Percentiles rank a stretch among this genome's conserved stretches.
Evolutionary conservation across 371 early-diverging fungal genomes (phyloP).

Genomic region (Mortierella sp.): DNA sequence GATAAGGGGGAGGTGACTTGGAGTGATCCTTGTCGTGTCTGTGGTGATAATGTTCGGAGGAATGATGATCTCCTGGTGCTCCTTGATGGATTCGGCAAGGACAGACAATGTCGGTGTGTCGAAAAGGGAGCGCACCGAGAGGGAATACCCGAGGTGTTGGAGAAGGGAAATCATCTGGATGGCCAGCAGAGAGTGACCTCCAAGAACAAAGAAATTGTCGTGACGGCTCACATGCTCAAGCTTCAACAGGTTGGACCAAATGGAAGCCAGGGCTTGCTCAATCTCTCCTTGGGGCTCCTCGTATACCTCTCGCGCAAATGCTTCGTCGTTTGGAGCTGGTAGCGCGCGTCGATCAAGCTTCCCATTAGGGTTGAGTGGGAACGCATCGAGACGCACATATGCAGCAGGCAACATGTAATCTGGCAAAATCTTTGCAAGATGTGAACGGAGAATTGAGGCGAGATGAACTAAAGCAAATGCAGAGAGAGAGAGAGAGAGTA

Average conservation of each 20-base stretch:
- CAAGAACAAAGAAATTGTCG: slow-evolving; percentile 32
- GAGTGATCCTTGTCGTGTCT: not conserved
- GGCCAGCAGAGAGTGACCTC: slow-evolving; percentile 37
- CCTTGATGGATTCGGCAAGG: slow-evolving; percentile 3
- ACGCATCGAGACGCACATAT: too few relatives aligned
- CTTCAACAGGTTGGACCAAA: slow-evolving; percentile 16
- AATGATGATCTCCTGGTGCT: not conserved
- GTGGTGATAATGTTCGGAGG: slow-evolving; percentile 15
- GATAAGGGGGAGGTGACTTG: slow-evolving; percentile 12
- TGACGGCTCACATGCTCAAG: slow-evolving; percentile 19
- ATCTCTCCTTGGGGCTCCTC: slow-evolving; percentile 17
- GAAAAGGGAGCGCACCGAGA: slow-evolving; percentile 1
- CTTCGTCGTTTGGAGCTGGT: slow-evolving; percentile 5
- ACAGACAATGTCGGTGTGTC: slow-evolving; percentile 1
- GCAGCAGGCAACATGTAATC: too few relatives aligned
- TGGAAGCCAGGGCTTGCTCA: slow-evolving; percentile 9
- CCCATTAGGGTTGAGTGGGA: too few relatives aligned
- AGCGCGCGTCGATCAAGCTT: too few relatives aligned
- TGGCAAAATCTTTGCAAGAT: too few relatives aligned
- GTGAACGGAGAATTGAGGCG: too few relatives aligned
- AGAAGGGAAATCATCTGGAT: slow-evolving; percentile 12
- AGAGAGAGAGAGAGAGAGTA: too few relatives aligned
- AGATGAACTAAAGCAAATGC: too few relatives aligned
- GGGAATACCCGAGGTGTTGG: not conserved
- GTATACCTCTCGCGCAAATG: slow-evolving; percentile 7